phyloP scores from a whole-genome alignment of 106 monocot genomes.

The Amphibolis antarctica region DNA sequence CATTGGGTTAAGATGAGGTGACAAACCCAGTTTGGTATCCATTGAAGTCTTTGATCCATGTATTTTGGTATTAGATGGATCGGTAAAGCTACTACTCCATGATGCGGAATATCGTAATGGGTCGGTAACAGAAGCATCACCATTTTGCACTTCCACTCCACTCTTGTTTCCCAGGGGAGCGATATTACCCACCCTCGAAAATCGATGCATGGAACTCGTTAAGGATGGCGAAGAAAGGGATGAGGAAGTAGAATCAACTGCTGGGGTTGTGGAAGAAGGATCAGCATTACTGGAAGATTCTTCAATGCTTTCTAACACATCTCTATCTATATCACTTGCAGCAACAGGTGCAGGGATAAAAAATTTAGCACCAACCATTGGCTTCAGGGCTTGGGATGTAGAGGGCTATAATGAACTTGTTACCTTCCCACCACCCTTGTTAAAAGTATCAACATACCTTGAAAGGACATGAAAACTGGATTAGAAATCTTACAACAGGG shows the following conservation, averaged over 20 bases:
- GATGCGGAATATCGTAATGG: slow-evolving; percentile 46
- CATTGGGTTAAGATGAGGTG: slow-evolving; percentile 8
- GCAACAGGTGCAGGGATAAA: slow-evolving; percentile 54
- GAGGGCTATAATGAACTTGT: slow-evolving; percentile 44
- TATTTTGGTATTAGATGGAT: slow-evolving; percentile 7
- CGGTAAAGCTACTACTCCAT: slow-evolving; percentile 43
- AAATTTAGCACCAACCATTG: slow-evolving; percentile 45
- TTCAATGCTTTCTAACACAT: slow-evolving; percentile 14
- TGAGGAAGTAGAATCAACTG: slow-evolving; percentile 1
- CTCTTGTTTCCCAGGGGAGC: slow-evolving; percentile 12
- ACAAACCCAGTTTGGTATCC: slow-evolving; percentile 3
- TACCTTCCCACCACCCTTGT: slow-evolving; percentile 34
- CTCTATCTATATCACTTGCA: slow-evolving; percentile 17
- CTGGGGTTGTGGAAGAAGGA: slow-evolving; percentile 18
- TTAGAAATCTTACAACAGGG: not conserved
- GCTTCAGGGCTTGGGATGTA: slow-evolving; percentile 46
- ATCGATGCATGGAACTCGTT: slow-evolving; percentile 37
- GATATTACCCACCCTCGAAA: slow-evolving; percentile 79
- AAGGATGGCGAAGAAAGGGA: slow-evolving; percentile 21
- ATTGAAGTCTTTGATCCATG: slow-evolving; percentile 5
- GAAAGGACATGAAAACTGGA: not conserved
- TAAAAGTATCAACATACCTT: slow-evolving; percentile 98
- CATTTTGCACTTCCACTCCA: slow-evolving; percentile 7
- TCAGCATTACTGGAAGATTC: slow-evolving; percentile 14
- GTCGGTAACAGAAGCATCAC: slow-evolving; percentile 14